Evolutionary conservation across 768 basidiomycete species (phyloP).

Genomic region (Panellus pusillus): DNA sequence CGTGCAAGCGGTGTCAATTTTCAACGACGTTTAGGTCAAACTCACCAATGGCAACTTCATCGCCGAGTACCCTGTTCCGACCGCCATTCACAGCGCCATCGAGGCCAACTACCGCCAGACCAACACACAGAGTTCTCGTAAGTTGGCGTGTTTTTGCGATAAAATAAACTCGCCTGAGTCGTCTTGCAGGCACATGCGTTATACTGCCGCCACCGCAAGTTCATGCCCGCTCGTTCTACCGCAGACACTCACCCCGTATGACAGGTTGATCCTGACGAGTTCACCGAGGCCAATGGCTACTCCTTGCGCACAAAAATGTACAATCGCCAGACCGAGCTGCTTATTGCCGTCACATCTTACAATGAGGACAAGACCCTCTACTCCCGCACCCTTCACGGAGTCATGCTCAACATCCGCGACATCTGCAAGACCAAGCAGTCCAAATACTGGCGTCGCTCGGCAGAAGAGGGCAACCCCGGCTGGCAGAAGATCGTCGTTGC

Average conservation of each 20-base stretch:
- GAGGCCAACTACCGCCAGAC: constrained; percentile 74
- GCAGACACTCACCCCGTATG: too few relatives aligned
- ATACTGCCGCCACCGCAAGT: constrained; percentile 80
- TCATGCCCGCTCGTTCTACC: constrained; percentile 84
- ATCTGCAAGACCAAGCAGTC: constrained; percentile 96
- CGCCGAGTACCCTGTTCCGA: constrained; percentile 85
- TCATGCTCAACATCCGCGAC: constrained; percentile 97
- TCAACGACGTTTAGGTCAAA: constrained; percentile 51
- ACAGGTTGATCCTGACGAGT: constrained; percentile 12
- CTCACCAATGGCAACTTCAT: constrained; percentile 93
- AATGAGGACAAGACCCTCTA: constrained; percentile 94
- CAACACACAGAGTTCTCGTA: constrained; percentile 91
- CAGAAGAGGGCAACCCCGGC: constrained; percentile 80
- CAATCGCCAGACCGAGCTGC: constrained; percentile 86
- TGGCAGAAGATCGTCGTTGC: constrained; percentile 94
- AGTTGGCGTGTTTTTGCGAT: constrained; percentile 29
- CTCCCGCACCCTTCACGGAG: constrained; percentile 63
- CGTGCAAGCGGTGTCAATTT: background rate
- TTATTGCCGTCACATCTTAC: constrained; percentile 93
- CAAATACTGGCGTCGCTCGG: constrained; percentile 83
- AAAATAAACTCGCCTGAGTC: background rate
- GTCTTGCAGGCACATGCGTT: constrained; percentile 77
- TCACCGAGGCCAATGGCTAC: constrained; percentile 71
- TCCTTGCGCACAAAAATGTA: constrained; percentile 82
- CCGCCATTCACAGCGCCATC: constrained; percentile 78